Base-by-base conservation (phyloP, 2,329 filamentous ascomycete genomes). In the Fusarium vanettenii region DNA sequence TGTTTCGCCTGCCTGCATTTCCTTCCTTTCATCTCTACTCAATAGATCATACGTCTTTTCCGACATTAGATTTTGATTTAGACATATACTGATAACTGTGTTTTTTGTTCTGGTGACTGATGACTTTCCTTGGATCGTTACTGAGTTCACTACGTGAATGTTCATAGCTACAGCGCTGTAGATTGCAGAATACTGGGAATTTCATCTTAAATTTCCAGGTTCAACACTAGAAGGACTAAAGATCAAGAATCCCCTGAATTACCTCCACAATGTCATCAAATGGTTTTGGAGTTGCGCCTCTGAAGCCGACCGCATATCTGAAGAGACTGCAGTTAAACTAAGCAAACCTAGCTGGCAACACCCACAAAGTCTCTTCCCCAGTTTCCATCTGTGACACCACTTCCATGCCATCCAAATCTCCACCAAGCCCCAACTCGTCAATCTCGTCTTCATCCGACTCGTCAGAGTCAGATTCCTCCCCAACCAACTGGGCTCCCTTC, bases 181-280 rank as follows among this genome's bases (percentile, higher is more conserved):
- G 41, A 14, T n/a, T n/a, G n/a, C n/a, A n/a, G n/a, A n/a, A n/a
- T 22, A 14, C n/a, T 7, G 3, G 2, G 11, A 13, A 2, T 43
- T 22, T 11, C 3, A 2, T 6, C 4, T 4, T 2, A n/a, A n/a
- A 5, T n/a, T 13, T 20, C 10, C 0, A 14, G 3, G 10, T 22
- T 20, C 2, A n/a, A 20, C 39, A 6, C 6, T 41, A 5, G 18
- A 41, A 20, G n/a, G 0, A 3, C 11, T 1, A 11, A n/a, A n/a
- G 11, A 6, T 43, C 1, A 13, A 6, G 20, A 14, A 4, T 0
- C 41, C 3, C n/a, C n/a, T 7, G 41, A 20, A 0, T 13, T 22
- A 22, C 20, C 41, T 22, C 20, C 11, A 6, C 6, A 45, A 14
- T 45, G 20, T 16, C 2, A 14, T 45, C 13, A 22, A 14, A 5